These are phyloP conservation scores for Tolypocladium cylindrosporum DNA, from an alignment of 2,329 filamentous ascomycete species.

Conservation along the genomic window DNA sequence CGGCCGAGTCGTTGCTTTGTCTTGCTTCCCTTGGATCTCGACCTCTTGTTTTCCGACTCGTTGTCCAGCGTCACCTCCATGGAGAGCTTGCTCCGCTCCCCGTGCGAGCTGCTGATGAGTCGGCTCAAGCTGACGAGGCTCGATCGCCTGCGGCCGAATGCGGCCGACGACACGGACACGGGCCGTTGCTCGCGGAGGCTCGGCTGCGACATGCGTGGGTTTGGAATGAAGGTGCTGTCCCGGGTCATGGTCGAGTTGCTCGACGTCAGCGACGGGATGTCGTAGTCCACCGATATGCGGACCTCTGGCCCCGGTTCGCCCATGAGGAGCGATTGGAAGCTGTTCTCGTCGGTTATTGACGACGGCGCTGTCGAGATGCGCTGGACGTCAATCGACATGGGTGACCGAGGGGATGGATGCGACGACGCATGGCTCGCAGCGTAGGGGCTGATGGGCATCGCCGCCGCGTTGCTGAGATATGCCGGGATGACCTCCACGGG, in stretches of 20 bases:
- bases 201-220: conserved; percentile 36
- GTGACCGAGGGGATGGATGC: conserved; percentile 55
- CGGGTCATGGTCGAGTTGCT: conserved; percentile 69
- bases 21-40: conserved; percentile 49
- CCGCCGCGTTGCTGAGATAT: conserved; percentile 30
- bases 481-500: conserved; percentile 41
- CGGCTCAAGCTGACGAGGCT: conserved; percentile 70
- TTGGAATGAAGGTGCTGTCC: conserved; percentile 44
- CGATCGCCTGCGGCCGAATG: conserved; percentile 60
- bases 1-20: conserved; percentile 57
- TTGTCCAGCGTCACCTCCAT: conserved; percentile 52
- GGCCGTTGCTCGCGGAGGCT: conserved; percentile 46
- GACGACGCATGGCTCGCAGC: conserved; percentile 54
- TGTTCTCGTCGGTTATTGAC: conserved; percentile 61
- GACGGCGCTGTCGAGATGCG: conserved; percentile 67
- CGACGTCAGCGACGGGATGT: conserved; percentile 64
- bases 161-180: conserved; percentile 49
- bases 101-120: conserved; percentile 64
- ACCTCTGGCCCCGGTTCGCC: conserved; percentile 65
- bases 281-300: conserved; percentile 57
- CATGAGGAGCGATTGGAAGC: conserved; percentile 60
- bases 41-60: conserved; percentile 43
- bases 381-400: conserved; percentile 61
- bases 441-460: conserved; percentile 52
- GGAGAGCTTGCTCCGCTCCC: conserved; percentile 64